Percentiles rank a stretch among this genome's conserved stretches.
These are phyloP conservation scores for Rutidosis leptorrhynchoides DNA, from an alignment of 129 eudicot species.

Conservation along the genomic window DNA sequence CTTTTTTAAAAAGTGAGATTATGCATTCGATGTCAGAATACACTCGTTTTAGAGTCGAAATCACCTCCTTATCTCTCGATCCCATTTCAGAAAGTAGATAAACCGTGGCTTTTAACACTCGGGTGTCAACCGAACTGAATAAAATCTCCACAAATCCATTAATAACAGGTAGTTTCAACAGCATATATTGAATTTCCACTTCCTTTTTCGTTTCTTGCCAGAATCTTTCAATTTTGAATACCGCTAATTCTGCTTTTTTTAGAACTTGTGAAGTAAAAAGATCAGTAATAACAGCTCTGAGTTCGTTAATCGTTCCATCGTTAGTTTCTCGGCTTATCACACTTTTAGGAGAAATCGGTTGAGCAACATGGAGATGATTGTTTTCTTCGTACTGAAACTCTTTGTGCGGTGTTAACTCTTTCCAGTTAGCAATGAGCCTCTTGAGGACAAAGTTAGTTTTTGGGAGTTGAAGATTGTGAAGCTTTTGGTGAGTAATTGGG, in stretches of 20 bases:
- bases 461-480: slow-evolving; percentile 52
- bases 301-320: slow-evolving; percentile 52
- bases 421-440: slow-evolving; percentile 81
- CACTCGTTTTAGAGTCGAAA: slow-evolving; percentile 65
- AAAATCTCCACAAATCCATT: slow-evolving; percentile 76
- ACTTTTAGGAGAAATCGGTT: slow-evolving; percentile 36
- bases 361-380: slow-evolving; percentile 27
- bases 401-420: slow-evolving; percentile 39
- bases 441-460: slow-evolving; percentile 81
- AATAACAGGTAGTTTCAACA: slow-evolving; percentile 63
- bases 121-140: slow-evolving; percentile 62
- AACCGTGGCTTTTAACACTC: slow-evolving; percentile 51
- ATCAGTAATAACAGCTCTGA: slow-evolving; percentile 55
- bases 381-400: slow-evolving; percentile 27
- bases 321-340: slow-evolving; percentile 45
- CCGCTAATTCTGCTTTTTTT: slow-evolving; percentile 62
- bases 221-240: slow-evolving; percentile 53
- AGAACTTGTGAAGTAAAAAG: slow-evolving; percentile 66
- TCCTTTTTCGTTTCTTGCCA: slow-evolving; percentile 49
- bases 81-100: slow-evolving; percentile 67
- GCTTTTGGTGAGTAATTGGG: slow-evolving; percentile 76
- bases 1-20: slow-evolving; percentile 62
- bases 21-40: slow-evolving; percentile 74
- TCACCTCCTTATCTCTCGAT: slow-evolving; percentile 46
- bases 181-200: slow-evolving; percentile 49